These are phyloP conservation scores for Eucalyptus cloeziana DNA, from an alignment of 345 rosid species.

Conservation along the genomic window DNA sequence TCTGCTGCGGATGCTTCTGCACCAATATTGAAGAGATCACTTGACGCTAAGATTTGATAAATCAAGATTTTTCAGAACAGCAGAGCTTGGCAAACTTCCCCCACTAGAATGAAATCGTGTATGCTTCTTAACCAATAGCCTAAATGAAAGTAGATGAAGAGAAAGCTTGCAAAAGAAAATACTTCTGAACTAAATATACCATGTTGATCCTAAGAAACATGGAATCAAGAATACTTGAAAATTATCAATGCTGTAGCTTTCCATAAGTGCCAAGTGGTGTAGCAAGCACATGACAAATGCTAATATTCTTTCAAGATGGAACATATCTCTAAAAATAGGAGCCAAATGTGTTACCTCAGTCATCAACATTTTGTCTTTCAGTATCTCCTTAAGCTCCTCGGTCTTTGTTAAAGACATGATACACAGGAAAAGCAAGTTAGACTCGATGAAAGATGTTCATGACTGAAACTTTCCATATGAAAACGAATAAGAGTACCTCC, in stretches of 20 bases:
- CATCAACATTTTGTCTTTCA: constrained; percentile 34
- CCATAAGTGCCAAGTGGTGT: background rate
- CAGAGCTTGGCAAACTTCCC: background rate
- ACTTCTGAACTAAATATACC: background rate
- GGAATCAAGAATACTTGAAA: background rate
- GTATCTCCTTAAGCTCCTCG: constrained; percentile 22
- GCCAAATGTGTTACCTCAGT: constrained; percentile 20
- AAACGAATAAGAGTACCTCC: constrained; percentile 41
- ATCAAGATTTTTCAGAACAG: background rate
- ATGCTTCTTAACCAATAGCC: background rate
- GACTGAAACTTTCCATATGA: background rate
- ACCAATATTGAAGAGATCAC: background rate
- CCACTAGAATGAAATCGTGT: background rate
- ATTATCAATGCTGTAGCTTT: background rate
- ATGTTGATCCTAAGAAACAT: background rate
- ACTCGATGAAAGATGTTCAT: background rate
- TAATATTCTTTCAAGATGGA: background rate
- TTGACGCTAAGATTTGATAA: background rate
- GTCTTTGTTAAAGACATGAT: constrained; percentile 21
- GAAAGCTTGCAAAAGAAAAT: background rate
- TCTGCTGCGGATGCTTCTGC: constrained; percentile 25
- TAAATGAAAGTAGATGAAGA: background rate
- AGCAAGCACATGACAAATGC: background rate
- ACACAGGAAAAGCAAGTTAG: background rate
- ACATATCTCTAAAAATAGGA: background rate